phyloP scores from a whole-genome alignment of 1,284 basidiomycete genomes.

The Ceratobasidium sp. region DNA sequence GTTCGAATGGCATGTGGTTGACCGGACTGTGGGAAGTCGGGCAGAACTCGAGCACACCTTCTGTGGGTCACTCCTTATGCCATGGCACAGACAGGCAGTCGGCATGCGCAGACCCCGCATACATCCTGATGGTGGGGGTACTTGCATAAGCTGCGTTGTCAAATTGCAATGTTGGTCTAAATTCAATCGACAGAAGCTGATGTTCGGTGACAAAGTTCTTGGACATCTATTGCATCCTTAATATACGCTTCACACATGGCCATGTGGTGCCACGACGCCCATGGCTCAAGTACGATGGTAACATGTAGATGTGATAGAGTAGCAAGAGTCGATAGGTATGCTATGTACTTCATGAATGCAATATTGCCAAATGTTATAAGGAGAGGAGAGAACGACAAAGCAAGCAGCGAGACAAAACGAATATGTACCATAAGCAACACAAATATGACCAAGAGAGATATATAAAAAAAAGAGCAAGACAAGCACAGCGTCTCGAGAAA shows the following conservation, averaged over 20 bases:
- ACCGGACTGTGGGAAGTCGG: constrained; percentile 1
- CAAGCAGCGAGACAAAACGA: constrained; percentile 18
- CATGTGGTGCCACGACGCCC: not conserved
- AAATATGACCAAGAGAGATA: constrained; percentile 11
- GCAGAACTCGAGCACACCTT: not conserved
- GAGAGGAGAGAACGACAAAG: constrained; percentile 18
- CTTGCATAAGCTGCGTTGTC: not conserved
- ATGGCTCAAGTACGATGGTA: not conserved
- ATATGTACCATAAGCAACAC: constrained; percentile 11
- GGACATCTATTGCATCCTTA: no score
- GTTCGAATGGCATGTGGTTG: not conserved
- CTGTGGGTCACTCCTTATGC: not conserved
- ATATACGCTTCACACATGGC: not conserved
- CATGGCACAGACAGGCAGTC: not conserved
- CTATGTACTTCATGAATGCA: constrained; percentile 37
- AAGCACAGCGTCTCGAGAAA: constrained; percentile 28
- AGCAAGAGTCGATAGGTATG: not conserved
- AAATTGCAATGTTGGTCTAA: not conserved
- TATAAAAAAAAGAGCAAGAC: not conserved
- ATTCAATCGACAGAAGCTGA: not conserved
- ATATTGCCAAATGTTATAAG: constrained; percentile 21
- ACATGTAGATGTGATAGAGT: not conserved
- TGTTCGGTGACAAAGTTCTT: no score
- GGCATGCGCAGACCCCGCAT: not conserved
- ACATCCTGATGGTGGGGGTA: not conserved